Evolutionary conservation across 192 early-diverging fungal genomes (phyloP), one percentile per base, ranked within the genome.

Genomic region (Gryganskiella cystojenkinii): DNA sequence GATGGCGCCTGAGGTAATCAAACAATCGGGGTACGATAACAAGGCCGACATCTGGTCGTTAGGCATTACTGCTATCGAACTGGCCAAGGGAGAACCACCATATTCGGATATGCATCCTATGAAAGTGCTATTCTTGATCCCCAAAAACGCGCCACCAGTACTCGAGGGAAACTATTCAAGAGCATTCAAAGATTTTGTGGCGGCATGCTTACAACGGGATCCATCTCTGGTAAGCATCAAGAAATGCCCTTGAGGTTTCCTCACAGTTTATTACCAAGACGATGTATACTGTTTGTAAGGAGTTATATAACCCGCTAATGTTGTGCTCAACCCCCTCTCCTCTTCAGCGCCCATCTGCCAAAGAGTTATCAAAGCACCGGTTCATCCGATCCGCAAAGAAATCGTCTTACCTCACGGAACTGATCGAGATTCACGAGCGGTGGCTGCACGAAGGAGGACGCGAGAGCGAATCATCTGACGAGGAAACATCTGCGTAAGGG

Each of bases 21-120:
- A 94, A 70, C 95, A 96, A 80, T 92, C 93, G 2, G 95, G 93
- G 6, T 99, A 98, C 70, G 92, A 96, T 86, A 90, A 89, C 72
- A 96, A 96, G 87, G 98, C 98, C 0, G 98, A 99, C 84, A 97
- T 99, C 28, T 99, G 98, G 98, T 94, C 92, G 33, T 84, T 98
- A 31, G 98, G 98, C 1, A 98, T 99, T 67, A 99, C 97, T 3
- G 96, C 95, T 0, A 94, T 98, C 35, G 98, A 99, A 84, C 82
- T 99, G 33, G 96, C 96, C 15, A 95, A 94, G 55, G 95, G 95
- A 15, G 85, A 91, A 70, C 95, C 98, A 27, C 98, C 97, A 22
- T 91, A 95, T 58, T 93, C 95, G 13, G 93, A 99, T 64, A 85
- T 95, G 69, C 95, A 95, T 64, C 96, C 97, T 6, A 95, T 98